These are phyloP conservation scores for Fusarium poae DNA, from an alignment of 2,329 filamentous ascomycete species.

Conservation along the genomic window DNA sequence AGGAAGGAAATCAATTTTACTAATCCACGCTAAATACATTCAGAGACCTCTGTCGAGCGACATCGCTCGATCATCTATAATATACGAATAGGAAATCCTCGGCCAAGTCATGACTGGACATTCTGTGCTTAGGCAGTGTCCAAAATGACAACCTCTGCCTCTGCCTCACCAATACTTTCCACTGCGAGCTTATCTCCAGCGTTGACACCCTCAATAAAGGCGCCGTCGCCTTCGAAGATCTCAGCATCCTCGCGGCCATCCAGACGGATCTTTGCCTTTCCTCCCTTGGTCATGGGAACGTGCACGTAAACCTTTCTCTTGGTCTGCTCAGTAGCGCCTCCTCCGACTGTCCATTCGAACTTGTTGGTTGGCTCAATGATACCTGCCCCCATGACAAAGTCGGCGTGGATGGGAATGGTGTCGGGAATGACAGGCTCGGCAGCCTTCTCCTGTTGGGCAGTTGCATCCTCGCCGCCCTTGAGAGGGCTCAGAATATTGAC, in stretches of 20 bases:
- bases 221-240: slow-evolving; percentile 83
- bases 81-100: slow-evolving; percentile 6
- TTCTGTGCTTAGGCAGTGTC: slow-evolving; percentile 66
- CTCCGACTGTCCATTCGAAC: slow-evolving; percentile 81
- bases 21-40: slow-evolving; percentile 31
- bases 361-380: slow-evolving; percentile 74
- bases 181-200: slow-evolving; percentile 73
- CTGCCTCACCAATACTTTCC: slow-evolving; percentile 75
- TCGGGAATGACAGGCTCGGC: slow-evolving; percentile 71
- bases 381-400: slow-evolving; percentile 84
- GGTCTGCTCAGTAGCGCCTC: slow-evolving; percentile 61
- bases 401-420: slow-evolving; percentile 87
- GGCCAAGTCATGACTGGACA: slow-evolving; percentile 1
- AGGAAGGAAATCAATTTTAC: slow-evolving; percentile 11
- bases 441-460: slow-evolving; percentile 71
- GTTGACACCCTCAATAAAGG: slow-evolving; percentile 76
- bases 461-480: slow-evolving; percentile 74
- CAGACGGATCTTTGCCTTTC: slow-evolving; percentile 77
- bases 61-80: slow-evolving; percentile 1
- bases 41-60: slow-evolving; percentile 4
- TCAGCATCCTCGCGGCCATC: slow-evolving; percentile 74
- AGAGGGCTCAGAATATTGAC: slow-evolving; percentile 82
- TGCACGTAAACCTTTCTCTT: slow-evolving; percentile 84
- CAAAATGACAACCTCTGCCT: slow-evolving; percentile 77
- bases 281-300: slow-evolving; percentile 82